Evolutionary conservation across 306 rosid genomes (phyloP), one percentile per base, ranked within the genome.

Genomic region (Dicorynia guianensis): DNA sequence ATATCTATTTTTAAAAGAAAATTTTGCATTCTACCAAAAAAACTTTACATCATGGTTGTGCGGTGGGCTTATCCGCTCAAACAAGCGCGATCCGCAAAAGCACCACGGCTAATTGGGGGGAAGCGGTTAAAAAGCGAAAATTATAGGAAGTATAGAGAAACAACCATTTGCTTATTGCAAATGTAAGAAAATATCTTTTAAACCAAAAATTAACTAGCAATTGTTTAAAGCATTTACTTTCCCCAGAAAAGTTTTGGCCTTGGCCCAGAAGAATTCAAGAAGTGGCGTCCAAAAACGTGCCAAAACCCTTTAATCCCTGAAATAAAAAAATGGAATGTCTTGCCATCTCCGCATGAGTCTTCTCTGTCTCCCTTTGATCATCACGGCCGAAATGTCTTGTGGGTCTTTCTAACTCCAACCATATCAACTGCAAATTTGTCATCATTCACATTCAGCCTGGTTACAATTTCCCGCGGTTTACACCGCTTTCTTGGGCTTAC

Each of bases 311-410:
- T 0, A 17, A 9, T 56, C 11, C 11, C 47, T 4, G 8, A 4
- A 17, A 1, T 25, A 1, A 25, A 1, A 25, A 25, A 25, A 25
- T 33, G 1, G 30, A 56, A 42, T 13, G n/a, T 49, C 8, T 12
- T 15, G 86, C 82, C 76, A 82, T 77, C 79, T 59, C 49, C 47
- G 72, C 66, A 81, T 50, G 85, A 72, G 66, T 77, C 82, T 67
- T 67, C 73, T 34, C 12, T 8, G 33, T n/a, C 46, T 13, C 19
- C 18, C 69, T 76, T 72, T 61, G 3, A 0, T 43, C 34, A 59
- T 56, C 58, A 13, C 38, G 67, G 67, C 68, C 72, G 52, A 74
- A n/a, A 74, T 80, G 50, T 50, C 72, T 62, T 33, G 73, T 47
- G 53, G 4, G 7, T 52, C 50, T 64, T 7, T 43, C 36, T 10